Evolutionary conservation across 768 basidiomycete genomes (phyloP).

Genomic region (Trametes maxima): DNA sequence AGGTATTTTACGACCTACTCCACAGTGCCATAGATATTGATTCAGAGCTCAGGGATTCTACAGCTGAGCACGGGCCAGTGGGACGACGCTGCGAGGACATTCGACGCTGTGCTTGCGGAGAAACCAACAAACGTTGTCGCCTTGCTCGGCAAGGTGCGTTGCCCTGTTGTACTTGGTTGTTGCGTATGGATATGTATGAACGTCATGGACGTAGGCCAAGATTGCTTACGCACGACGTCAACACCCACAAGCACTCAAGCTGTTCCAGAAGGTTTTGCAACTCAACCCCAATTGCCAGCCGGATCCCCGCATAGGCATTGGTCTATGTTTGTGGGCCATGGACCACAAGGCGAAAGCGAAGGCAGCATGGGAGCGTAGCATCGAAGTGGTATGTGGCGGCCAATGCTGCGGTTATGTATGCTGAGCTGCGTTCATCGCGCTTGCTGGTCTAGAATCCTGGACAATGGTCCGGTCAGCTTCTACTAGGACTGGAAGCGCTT

Average conservation of each 20-base stretch:
- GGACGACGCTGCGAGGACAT: constrained; percentile 80
- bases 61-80: constrained; percentile 78
- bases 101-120: constrained; percentile 74
- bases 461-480: constrained; percentile 77
- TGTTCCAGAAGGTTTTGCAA: constrained; percentile 84
- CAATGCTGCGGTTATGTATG: neutral
- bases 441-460: constrained; percentile 61
- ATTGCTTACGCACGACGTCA: constrained; percentile 81
- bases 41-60: constrained; percentile 61
- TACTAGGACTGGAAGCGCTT: constrained; percentile 84
- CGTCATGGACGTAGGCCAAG: constrained; percentile 54
- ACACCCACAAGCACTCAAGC: constrained; percentile 75
- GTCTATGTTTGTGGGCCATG: constrained; percentile 90
- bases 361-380: constrained; percentile 87
- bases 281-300: constrained; percentile 80
- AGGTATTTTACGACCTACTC: constrained; percentile 39
- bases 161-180: neutral
- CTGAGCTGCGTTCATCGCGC: neutral
- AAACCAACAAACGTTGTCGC: constrained; percentile 90
- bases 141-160: constrained; percentile 76
- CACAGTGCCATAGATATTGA: neutral
- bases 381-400: constrained; percentile 69
- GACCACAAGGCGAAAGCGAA: constrained; percentile 82
- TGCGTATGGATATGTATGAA: neutral
- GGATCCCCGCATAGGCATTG: constrained; percentile 95